phyloP scores from a whole-genome alignment of 495 filamentous ascomycete species.

The Aspergillus haitiensis region DNA sequence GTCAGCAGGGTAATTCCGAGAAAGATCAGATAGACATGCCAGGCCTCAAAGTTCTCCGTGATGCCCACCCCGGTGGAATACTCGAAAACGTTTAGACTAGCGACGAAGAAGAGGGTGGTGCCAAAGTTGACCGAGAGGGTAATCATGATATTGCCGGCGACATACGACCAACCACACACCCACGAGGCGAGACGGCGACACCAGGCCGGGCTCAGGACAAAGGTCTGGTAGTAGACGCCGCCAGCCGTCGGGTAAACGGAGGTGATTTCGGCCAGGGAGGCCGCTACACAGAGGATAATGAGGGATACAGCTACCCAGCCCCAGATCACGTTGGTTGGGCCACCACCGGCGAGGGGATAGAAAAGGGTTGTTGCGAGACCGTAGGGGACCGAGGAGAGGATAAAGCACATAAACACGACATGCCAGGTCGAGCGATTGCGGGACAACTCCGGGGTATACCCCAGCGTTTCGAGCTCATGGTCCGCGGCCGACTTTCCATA shows the following conservation, averaged over 20 bases:
- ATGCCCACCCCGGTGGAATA: constrained; percentile 39
- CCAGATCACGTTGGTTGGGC: constrained; percentile 67
- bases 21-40: constrained; percentile 58
- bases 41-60: constrained; percentile 27
- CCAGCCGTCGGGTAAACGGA: constrained; percentile 69
- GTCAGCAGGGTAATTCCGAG: constrained; percentile 54
- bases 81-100: constrained; percentile 38
- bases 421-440: constrained; percentile 51
- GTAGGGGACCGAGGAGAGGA: constrained; percentile 59
- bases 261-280: constrained; percentile 72
- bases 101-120: constrained; percentile 23
- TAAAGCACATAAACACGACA: constrained; percentile 39
- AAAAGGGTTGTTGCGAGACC: constrained; percentile 68
- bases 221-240: constrained; percentile 76
- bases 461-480: constrained; percentile 38
- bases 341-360: constrained; percentile 64
- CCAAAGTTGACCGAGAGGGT: constrained; percentile 41
- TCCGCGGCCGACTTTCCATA: constrained; percentile 21
- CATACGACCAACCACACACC: constrained; percentile 70
- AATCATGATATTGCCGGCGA: constrained; percentile 61
- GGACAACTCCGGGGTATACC: constrained; percentile 56
- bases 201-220: constrained; percentile 51
- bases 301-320: constrained; percentile 68
- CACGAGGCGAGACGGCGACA: constrained; percentile 61
- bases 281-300: constrained; percentile 69